phyloP scores from a whole-genome alignment of 805 yeast species.

The Ogataea chonburiensis region DNA sequence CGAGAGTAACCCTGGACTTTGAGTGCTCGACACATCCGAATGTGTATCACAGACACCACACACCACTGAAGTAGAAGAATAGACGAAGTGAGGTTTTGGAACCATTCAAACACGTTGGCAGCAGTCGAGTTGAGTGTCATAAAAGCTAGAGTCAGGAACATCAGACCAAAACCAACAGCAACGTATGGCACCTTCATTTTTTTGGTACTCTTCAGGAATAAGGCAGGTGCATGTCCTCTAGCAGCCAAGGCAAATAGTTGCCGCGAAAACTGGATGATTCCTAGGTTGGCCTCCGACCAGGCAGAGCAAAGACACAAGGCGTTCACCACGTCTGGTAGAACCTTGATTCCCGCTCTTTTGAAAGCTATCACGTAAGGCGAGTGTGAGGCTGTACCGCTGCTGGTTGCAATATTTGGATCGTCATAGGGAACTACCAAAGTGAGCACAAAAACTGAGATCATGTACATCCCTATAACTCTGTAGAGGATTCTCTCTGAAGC shows the following conservation, averaged over 20 bases:
- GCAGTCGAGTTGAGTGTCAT: slow-evolving; percentile 59
- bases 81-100: slow-evolving; percentile 56
- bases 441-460: slow-evolving; percentile 35
- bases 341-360: slow-evolving; percentile 56
- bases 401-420: slow-evolving; percentile 41
- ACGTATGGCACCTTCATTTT: slow-evolving; percentile 58
- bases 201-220: slow-evolving; percentile 56
- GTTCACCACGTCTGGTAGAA: slow-evolving; percentile 68
- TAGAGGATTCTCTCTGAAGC: slow-evolving; percentile 23
- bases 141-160: slow-evolving; percentile 53
- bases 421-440: slow-evolving; percentile 45
- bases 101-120: slow-evolving; percentile 58
- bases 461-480: slow-evolving; percentile 25
- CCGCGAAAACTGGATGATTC: slow-evolving; percentile 65
- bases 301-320: slow-evolving; percentile 53
- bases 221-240: slow-evolving; percentile 65
- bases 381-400: slow-evolving; percentile 55
- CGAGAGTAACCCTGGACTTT: slow-evolving; percentile 40
- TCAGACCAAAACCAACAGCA: slow-evolving; percentile 47
- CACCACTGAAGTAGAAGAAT: slow-evolving; percentile 62
- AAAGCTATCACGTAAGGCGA: slow-evolving; percentile 82
- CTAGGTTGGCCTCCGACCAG: slow-evolving; percentile 67
- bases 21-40: slow-evolving; percentile 35
- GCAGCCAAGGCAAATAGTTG: slow-evolving; percentile 64
- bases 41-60: slow-evolving; percentile 45